phyloP scores from a whole-genome alignment of 768 basidiomycete species.

The Gloeophyllum trabeum region DNA sequence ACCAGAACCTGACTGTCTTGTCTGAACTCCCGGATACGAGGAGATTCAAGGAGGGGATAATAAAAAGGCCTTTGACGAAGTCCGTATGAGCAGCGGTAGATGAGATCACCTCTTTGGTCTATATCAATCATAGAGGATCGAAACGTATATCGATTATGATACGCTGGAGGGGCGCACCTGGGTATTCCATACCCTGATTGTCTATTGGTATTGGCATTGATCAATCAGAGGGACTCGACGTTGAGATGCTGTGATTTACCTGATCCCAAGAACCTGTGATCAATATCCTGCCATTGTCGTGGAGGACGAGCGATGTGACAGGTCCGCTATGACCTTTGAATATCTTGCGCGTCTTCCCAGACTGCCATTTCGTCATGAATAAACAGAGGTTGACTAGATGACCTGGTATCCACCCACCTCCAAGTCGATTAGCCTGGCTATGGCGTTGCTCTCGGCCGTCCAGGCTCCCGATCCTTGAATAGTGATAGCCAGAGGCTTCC shows the following conservation, averaged over 20 bases:
- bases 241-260: conserved; percentile 21
- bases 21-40: conserved; percentile 87
- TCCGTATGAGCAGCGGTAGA: conserved; percentile 75
- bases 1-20: conserved; percentile 84
- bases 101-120: conserved; percentile 66
- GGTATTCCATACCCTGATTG: conserved; percentile 80
- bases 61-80: conserved; percentile 80
- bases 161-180: conserved; percentile 43
- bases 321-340: conserved; percentile 85
- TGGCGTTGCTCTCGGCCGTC: conserved; percentile 81
- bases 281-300: conserved; percentile 38
- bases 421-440: conserved; percentile 63
- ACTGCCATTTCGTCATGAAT: conserved; percentile 29
- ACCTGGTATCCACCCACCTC: conserved; percentile 34
- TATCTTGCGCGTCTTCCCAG: conserved; percentile 65
- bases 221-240: background rate
- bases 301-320: conserved; percentile 74
- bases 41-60: conserved; percentile 52
- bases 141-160: background rate
- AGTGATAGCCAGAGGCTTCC: conserved; percentile 64
- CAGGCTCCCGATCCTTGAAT: conserved; percentile 61
- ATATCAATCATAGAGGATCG: conserved; percentile 2
- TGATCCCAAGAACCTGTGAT: conserved; percentile 95
- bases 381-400: conserved; percentile 2
- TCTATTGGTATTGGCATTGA: conserved; percentile 30